Base-by-base conservation (phyloP, 2,329 filamentous ascomycete genomes). In the Scortechinia acanthostroma region DNA sequence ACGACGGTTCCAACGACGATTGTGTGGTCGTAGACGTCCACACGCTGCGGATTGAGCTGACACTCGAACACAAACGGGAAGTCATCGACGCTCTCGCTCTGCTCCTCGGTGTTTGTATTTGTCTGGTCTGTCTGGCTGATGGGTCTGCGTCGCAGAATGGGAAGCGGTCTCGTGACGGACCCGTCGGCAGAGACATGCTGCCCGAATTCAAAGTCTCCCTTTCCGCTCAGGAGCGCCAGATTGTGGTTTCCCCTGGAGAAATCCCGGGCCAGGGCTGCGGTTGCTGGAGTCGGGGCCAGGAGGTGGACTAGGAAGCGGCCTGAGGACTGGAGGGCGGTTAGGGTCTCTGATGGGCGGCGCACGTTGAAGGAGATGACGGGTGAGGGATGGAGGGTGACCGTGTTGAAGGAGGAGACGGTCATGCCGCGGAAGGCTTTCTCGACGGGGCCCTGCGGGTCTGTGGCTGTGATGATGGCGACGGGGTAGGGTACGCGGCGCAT, bases 341-440 rank as follows among this genome's bases (percentile, higher is more conserved):
- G 67, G 0, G 77, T 80, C 28, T 71, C 64, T 1, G 77, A 81
- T 2, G 76, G 74, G 2, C 68, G 52, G 44, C 70, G 71, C 46
- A 83, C 66, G 49, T 83, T 83, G 66, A 83, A 83, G 1, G 75
- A 77, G 21, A 83, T 64, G n/a, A 76, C 65, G 0, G 78, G 75
- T 1, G 56, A 50, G 1, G 79, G 78, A 22, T 65, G 55, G 2
- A 83, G 60, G 0, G 75, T 71, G 14, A 83, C 74, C 3, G 76
- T 77, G 48, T 63, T 79, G 58, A 83, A 73, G 1, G 77, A 82
- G 2, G 79, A 83, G 22, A 83, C 72, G 5, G 76, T 80, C 52
- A 79, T 75, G 35, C 71, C 76, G 25, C 68, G 63, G 49, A 65
- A 66, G 13, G 55, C 54, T 10, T 30, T 10, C 25, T 30, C 25